Percentiles rank a stretch among this genome's conserved stretches.
phyloP scores from a whole-genome alignment of 257 asterid genomes.

The Solanum microdontum region DNA sequence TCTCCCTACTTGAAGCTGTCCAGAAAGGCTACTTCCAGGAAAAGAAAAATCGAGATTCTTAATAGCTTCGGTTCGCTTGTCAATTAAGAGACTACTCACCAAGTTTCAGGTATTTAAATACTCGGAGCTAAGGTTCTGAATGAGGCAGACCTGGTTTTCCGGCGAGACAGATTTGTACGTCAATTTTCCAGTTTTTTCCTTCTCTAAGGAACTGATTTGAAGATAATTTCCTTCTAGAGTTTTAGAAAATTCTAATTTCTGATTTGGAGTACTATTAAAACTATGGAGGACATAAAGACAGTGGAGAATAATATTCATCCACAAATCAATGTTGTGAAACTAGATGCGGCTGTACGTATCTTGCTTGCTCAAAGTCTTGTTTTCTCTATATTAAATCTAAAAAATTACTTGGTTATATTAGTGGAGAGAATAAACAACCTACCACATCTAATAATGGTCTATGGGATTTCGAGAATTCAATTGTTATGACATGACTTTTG shows the following conservation, averaged over 20 bases:
- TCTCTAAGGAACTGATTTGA: neutral
- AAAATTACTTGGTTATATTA: too few relatives aligned
- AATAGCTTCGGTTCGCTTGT: neutral
- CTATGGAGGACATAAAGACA: neutral
- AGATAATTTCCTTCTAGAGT: neutral
- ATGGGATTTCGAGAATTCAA: too few relatives aligned
- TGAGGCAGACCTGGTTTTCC: neutral
- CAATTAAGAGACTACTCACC: neutral
- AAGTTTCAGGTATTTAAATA: neutral
- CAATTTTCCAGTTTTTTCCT: neutral
- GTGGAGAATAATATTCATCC: neutral
- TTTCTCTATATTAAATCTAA: too few relatives aligned
- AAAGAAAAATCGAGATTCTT: neutral
- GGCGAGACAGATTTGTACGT: neutral
- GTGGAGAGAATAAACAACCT: too few relatives aligned
- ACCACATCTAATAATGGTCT: too few relatives aligned
- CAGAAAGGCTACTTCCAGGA: neutral
- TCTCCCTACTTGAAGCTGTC: neutral
- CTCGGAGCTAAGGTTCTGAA: neutral
- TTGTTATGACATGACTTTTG: too few relatives aligned
- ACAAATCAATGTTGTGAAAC: neutral
- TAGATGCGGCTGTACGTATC: neutral
- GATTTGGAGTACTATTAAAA: neutral
- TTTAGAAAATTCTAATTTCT: neutral
- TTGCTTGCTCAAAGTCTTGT: too few relatives aligned